These are phyloP conservation scores for Pogostemon cablin DNA, from an alignment of 257 asterid species.

Conservation along the genomic window DNA sequence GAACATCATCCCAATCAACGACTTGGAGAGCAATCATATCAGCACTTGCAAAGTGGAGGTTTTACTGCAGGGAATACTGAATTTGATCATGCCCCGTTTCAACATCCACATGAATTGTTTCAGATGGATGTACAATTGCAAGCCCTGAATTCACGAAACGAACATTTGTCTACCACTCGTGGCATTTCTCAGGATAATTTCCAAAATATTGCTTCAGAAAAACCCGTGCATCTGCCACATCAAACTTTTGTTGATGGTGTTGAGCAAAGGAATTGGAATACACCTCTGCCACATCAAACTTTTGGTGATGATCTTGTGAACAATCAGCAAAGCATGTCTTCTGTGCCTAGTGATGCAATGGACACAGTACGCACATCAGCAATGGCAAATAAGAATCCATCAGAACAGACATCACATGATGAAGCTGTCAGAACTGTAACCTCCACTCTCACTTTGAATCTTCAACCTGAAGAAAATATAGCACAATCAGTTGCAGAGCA, in stretches of 20 bases:
- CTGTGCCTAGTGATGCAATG: constrained; percentile 31
- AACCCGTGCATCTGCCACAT: constrained; percentile 58
- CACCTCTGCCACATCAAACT: constrained; percentile 23
- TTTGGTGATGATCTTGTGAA: constrained; percentile 41
- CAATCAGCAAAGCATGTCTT: constrained; percentile 36
- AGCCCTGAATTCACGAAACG: constrained; percentile 46
- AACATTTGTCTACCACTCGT: constrained; percentile 37
- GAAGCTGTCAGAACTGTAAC: constrained; percentile 39
- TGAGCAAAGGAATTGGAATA: constrained; percentile 47
- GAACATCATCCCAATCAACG: constrained; percentile 64
- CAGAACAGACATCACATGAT: constrained; percentile 39
- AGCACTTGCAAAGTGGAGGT: constrained; percentile 56
- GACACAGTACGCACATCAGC: constrained; percentile 39
- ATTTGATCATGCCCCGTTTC: constrained; percentile 53
- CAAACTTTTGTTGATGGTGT: constrained; percentile 41
- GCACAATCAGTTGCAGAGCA: constrained; percentile 39
- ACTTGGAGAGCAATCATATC: constrained; percentile 54
- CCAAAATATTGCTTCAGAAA: constrained; percentile 48
- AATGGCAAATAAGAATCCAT: constrained; percentile 26
- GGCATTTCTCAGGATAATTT: constrained; percentile 50
- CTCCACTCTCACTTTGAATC: constrained; percentile 35
- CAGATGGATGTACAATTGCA: constrained; percentile 52
- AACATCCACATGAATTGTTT: constrained; percentile 53
- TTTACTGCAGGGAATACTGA: constrained; percentile 53
- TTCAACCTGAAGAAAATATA: constrained; percentile 38